Evolutionary conservation across 805 yeast genomes (phyloP).

Genomic region (Schizosaccharomyces octosporus): DNA sequence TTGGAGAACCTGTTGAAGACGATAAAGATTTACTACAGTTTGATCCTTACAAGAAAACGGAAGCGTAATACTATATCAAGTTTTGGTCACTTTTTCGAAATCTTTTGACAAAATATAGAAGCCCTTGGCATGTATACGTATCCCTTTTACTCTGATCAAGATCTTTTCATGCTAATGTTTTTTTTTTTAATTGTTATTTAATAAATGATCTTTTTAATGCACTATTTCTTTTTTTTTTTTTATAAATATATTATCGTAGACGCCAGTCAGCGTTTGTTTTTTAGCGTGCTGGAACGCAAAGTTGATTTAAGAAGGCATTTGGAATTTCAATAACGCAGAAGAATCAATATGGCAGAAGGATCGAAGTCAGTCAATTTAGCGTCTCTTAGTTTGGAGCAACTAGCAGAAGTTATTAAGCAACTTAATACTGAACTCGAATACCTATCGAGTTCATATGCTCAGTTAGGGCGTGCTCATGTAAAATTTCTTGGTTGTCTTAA

Average conservation of each 20-base stretch:
- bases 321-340: not conserved
- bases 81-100: not conserved
- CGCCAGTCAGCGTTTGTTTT: too few species aligned
- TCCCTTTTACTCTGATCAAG: not conserved
- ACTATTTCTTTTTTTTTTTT: too few species aligned
- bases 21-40: constrained; percentile 22
- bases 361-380: constrained; percentile 29
- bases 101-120: not conserved
- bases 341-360: not conserved
- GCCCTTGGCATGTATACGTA: not conserved
- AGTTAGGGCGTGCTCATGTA: constrained; percentile 55
- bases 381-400: constrained; percentile 58
- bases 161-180: too few species aligned
- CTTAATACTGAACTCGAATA: constrained; percentile 71
- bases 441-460: constrained; percentile 58
- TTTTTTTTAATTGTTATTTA: too few species aligned
- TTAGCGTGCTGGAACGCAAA: too few species aligned
- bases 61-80: not conserved
- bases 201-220: too few species aligned
- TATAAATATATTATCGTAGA: too few species aligned
- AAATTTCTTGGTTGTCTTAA: constrained; percentile 61
- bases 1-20: constrained; percentile 15
- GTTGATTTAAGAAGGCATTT: too few species aligned
- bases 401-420: constrained; percentile 57
- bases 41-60: not conserved